These are phyloP conservation scores for Xylaria multiplex DNA, from an alignment of 2,329 filamentous ascomycete species.

Conservation along the genomic window DNA sequence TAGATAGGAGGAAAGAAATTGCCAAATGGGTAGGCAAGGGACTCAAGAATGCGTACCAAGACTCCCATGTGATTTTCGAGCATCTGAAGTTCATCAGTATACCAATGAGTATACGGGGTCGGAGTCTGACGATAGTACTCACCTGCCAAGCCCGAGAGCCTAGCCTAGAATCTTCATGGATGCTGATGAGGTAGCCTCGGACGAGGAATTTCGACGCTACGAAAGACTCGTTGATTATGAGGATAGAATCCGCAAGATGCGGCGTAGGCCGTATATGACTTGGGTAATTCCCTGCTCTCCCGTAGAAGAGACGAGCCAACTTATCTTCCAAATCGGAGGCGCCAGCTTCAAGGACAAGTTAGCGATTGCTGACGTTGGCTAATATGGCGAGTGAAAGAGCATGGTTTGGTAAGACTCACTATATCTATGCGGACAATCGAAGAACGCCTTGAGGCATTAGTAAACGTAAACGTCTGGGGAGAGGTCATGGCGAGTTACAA, in stretches of 20 bases:
- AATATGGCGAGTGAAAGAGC: background rate
- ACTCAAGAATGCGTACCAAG: background rate
- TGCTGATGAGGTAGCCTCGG: slow-evolving; percentile 1
- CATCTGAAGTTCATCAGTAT: slow-evolving; percentile 13
- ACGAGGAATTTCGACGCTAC: slow-evolving; percentile 1
- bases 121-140: background rate
- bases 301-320: slow-evolving; percentile 6
- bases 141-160: slow-evolving; percentile 8
- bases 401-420: background rate
- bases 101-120: background rate
- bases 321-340: slow-evolving; percentile 15
- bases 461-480: background rate
- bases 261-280: slow-evolving; percentile 1
- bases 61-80: background rate
- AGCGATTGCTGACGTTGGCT: background rate
- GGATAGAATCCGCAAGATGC: slow-evolving; percentile 7
- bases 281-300: background rate
- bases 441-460: slow-evolving; percentile 16
- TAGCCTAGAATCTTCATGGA: slow-evolving; percentile 7
- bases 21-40: background rate
- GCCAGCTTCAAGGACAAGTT: background rate
- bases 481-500: slow-evolving; percentile 9
- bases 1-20: background rate
- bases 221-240: slow-evolving; percentile 16
- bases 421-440: slow-evolving; percentile 13